Conservation (phyloP, 148 eudicot genomes). For the Bassia scoparia region DNA sequence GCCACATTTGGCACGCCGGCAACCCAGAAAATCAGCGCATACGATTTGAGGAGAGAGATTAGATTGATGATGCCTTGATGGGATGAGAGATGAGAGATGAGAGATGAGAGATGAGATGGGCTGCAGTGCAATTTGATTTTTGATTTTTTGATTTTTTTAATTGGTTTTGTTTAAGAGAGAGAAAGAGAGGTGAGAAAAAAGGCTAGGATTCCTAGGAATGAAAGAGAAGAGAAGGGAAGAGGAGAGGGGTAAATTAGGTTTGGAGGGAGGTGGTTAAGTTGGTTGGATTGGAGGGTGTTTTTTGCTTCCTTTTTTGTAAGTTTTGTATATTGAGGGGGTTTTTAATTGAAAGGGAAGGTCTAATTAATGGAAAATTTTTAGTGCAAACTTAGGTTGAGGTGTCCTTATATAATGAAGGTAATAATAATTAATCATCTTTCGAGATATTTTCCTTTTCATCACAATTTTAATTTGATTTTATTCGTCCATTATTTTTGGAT, state of each 20-base stretch:
- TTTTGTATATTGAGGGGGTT: not conserved
- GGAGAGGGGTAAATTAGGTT: conserved; percentile 4
- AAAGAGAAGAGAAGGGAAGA: not conserved
- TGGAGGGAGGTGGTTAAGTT: conserved; percentile 16
- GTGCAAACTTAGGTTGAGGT: no score
- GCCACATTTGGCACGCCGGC: conserved; percentile 11
- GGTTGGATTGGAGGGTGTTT: not conserved
- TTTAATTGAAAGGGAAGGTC: not conserved
- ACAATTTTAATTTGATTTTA: no score
- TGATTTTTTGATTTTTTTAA: no score
- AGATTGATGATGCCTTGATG: no score
- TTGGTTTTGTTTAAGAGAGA: not conserved
- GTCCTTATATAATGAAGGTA: no score
- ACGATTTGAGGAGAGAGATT: not conserved
- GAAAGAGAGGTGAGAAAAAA: not conserved
- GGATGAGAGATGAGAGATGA: no score
- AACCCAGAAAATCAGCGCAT: not conserved
- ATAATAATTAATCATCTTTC: no score
- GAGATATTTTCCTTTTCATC: no score
- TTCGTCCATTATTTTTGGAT: no score
- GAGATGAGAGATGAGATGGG: not conserved
- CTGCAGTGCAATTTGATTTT: not conserved
- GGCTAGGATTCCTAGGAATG: no score
- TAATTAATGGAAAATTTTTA: not conserved
- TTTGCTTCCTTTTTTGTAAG: not conserved